These are phyloP conservation scores for Apostasia ramifera DNA, from an alignment of 106 monocot genomes.

Conservation along the genomic window DNA sequence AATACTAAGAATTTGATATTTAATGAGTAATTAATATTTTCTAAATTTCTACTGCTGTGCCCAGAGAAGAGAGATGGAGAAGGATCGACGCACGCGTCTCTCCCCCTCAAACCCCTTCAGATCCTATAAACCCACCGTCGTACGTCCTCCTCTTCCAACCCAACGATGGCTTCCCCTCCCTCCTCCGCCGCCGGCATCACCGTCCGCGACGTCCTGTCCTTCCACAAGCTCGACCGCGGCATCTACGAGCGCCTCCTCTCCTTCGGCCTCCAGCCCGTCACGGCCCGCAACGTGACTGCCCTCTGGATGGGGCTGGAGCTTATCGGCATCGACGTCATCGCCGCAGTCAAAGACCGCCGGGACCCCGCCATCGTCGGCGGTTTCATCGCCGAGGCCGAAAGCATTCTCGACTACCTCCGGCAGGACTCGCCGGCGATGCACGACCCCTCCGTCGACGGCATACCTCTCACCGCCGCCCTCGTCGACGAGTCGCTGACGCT, in stretches of 20 bases:
- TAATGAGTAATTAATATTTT: too few species aligned
- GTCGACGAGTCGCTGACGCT: slow-evolving; percentile 16
- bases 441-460: not conserved
- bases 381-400: slow-evolving; percentile 27
- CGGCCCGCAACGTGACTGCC: slow-evolving; percentile 24
- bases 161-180: not conserved
- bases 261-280: not conserved
- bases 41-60: too few species aligned
- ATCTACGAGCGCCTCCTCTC: slow-evolving; percentile 26
- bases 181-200: slow-evolving; percentile 3
- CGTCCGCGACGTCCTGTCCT: slow-evolving; percentile 23
- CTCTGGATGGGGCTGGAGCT: slow-evolving; percentile 60
- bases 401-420: slow-evolving; percentile 32
- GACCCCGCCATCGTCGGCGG: not conserved
- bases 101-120: too few species aligned
- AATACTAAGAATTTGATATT: too few species aligned
- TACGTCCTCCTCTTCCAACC: not conserved
- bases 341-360: not conserved
- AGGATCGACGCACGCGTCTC: too few species aligned
- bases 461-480: slow-evolving; percentile 14
- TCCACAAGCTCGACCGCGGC: slow-evolving; percentile 40
- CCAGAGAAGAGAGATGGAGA: too few species aligned
- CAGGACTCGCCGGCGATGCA: slow-evolving; percentile 7
- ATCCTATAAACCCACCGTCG: too few species aligned
- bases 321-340: slow-evolving; percentile 27